Conservation (phyloP, 2,329 filamentous ascomycete species). For the Aspergillus sp. region DNA sequence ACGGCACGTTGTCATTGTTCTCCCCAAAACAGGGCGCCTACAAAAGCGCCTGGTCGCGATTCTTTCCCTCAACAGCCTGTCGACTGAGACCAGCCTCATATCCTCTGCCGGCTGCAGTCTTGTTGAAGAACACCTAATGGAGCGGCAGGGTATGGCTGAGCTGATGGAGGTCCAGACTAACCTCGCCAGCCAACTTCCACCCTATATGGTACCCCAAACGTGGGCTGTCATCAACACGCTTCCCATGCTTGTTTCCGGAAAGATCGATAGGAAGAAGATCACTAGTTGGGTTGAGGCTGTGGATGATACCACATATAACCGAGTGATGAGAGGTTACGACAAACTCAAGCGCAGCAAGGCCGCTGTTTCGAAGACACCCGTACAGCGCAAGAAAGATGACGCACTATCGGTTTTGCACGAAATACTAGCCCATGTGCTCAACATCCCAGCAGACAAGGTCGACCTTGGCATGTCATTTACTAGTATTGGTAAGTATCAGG, state of each 20-base stretch:
- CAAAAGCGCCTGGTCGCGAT: conserved; percentile 46
- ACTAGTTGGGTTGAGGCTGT: conserved; percentile 47
- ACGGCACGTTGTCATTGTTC: conserved; percentile 43
- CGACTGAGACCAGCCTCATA: conserved; percentile 24
- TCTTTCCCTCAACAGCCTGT: conserved; percentile 35
- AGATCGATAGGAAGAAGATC: conserved; percentile 41
- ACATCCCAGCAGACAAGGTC: conserved; percentile 33
- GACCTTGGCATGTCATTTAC: conserved; percentile 34
- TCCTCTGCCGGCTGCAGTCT: conserved; percentile 33
- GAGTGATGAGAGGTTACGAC: conserved; percentile 40
- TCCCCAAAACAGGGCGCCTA: conserved; percentile 43
- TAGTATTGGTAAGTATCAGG: too few species aligned
- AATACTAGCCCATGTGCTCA: conserved; percentile 38
- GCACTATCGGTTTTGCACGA: conserved; percentile 27
- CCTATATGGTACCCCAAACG: conserved; percentile 46
- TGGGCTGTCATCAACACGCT: conserved; percentile 42
- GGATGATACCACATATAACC: conserved; percentile 39
- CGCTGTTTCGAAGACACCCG: conserved; percentile 17
- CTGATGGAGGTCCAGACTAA: conserved; percentile 37
- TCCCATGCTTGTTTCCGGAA: conserved; percentile 38
- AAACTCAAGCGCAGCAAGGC: conserved; percentile 15
- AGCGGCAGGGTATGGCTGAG: conserved; percentile 20
- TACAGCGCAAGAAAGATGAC: conserved; percentile 15
- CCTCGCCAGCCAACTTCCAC: conserved; percentile 43
- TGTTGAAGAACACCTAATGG: conserved; percentile 23